Percentiles rank a stretch among this genome's conserved stretches.
These are phyloP conservation scores for Cryptococcus sp. DNA, from an alignment of 1,284 basidiomycete species.

Conservation along the genomic window DNA sequence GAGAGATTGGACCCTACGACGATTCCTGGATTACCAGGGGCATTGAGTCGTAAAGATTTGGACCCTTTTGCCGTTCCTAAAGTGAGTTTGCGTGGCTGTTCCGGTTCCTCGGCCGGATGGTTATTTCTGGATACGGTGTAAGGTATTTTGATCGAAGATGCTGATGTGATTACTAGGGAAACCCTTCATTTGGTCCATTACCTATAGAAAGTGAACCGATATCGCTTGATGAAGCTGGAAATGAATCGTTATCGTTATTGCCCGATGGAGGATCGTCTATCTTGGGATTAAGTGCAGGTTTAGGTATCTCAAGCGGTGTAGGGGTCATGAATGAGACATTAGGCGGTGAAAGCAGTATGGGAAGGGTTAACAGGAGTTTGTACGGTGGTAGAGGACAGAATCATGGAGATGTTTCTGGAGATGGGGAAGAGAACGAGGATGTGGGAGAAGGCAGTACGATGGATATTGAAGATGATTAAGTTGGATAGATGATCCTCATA, in stretches of 20 bases:
- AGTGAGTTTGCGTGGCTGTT: conserved; percentile 6
- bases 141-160: neutral
- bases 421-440: conserved; percentile 5
- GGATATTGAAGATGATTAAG: conserved; percentile 37
- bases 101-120: too few relatives aligned
- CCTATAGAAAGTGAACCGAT: conserved; percentile 30
- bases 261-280: neutral
- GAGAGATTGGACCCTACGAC: conserved; percentile 36
- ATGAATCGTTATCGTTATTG: neutral
- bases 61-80: conserved; percentile 42
- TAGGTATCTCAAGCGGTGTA: neutral
- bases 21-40: conserved; percentile 34
- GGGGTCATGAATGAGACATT: neutral
- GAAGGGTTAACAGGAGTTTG: neutral
- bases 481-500: neutral
- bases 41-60: conserved; percentile 26
- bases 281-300: neutral
- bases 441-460: conserved; percentile 29
- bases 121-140: too few relatives aligned
- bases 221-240: neutral
- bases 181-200: conserved; percentile 33
- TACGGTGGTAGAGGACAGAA: neutral
- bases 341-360: neutral
- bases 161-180: conserved; percentile 21
- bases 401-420: conserved; percentile 1